phyloP scores from a whole-genome alignment of 768 basidiomycete species.

The Candolleomyces aberdarensis region DNA sequence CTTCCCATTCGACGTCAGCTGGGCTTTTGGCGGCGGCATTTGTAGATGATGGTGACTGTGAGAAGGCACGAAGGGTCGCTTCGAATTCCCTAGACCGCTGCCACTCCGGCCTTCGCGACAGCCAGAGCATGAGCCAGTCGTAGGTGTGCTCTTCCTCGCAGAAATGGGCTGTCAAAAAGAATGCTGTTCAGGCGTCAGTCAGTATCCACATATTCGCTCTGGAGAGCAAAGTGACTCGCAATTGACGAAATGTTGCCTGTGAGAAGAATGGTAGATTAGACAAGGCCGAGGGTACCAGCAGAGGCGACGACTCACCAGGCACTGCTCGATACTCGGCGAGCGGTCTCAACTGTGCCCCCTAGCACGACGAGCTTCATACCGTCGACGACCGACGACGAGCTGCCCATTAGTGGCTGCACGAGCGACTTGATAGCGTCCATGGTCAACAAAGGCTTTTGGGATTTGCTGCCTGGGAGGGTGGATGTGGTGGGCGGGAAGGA shows the following conservation, averaged over 20 bases:
- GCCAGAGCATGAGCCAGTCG: conserved; percentile 91
- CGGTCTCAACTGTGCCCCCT: conserved; percentile 85
- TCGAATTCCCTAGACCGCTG: conserved; percentile 88
- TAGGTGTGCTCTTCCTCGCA: conserved; percentile 89
- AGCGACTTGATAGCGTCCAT: conserved; percentile 85
- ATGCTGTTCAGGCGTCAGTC: conserved; percentile 39
- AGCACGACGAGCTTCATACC: conserved; percentile 89
- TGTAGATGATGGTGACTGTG: conserved; percentile 48
- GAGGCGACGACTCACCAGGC: conserved; percentile 56
- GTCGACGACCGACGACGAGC: conserved; percentile 78
- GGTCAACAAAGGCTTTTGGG: background rate
- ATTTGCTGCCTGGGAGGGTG: background rate
- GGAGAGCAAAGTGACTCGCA: conserved; percentile 46
- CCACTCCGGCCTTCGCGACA: conserved; percentile 82
- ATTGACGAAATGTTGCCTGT: conserved; percentile 82
- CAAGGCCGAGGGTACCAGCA: conserved; percentile 6
- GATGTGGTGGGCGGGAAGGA: background rate
- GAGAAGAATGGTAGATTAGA: background rate
- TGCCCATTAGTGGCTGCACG: conserved; percentile 76
- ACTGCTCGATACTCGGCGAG: conserved; percentile 75
- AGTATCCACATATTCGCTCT: no score
- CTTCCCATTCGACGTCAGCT: conserved; percentile 42
- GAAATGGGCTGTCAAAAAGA: conserved; percentile 89
- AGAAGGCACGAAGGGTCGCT: conserved; percentile 74
- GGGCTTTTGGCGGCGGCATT: conserved; percentile 56